Evolutionary conservation across 169 alveolate species (phyloP), one percentile per base, ranked within the genome.

Genomic region (Sarcocystis neurona): DNA sequence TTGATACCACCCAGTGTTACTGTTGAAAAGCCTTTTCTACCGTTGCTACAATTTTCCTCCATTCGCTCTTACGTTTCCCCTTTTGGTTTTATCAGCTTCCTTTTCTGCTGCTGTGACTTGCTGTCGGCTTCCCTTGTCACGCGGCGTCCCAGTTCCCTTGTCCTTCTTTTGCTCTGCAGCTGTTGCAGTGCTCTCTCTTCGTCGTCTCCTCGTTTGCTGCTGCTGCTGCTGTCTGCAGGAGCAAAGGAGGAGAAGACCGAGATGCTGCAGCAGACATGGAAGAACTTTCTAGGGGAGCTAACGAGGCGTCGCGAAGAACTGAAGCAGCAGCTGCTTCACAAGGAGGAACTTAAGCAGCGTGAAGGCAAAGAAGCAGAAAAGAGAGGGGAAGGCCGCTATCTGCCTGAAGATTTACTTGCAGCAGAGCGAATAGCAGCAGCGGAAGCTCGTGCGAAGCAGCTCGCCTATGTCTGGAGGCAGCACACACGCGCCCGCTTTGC

Each of bases 231-330:
- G 6, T 48, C 2, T 63, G 1, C 75, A 63, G 75, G 32, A n/a
- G 75, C 75, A n/a, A 63, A 63, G 75, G 75, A 63, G 75, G 75
- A 63, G 75, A 63, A 63, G 75, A 63, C 27, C 3, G 32, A 63
- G 43, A 41, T 30, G 75, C 32, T 63, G 20, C 75, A 63, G 43
- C 75, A 63, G 43, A 63, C 27, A 37, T 63, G 75, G 75, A 63
- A 63, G 75, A 63, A 8, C 6, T 63, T 63, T n/a, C 43, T 63
- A 2, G 1, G 46, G 41, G 75, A 63, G 6, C 12, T 63, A 41
- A 63, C 75, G 27, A 37, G 32, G 43, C 27, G 32, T 37, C 27
- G 32, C 8, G 75, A 63, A 41, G 75, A 63, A 41, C 75, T 63
- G 4, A 63, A 63, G 75, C 43, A 63, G 75, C 75, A 63, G 43